A percentile compares a stretch with the other conserved stretches of the same genome.
phyloP scores from a whole-genome alignment of 1,139 yeast species.

The Debaryomyces fabryi region DNA sequence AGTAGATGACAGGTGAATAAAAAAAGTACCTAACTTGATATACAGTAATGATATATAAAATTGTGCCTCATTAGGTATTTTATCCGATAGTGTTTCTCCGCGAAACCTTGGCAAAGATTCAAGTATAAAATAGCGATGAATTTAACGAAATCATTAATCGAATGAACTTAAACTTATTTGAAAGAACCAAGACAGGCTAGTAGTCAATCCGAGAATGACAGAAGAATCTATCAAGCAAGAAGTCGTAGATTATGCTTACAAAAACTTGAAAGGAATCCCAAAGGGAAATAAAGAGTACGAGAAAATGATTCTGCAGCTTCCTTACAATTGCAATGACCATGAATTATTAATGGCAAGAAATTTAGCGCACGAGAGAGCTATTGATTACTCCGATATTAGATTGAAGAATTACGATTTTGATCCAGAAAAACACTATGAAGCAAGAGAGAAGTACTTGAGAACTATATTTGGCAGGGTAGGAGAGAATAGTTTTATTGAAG shows the following conservation, averaged over 20 bases:
- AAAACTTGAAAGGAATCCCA: constrained; percentile 46
- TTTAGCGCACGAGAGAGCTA: constrained; percentile 27
- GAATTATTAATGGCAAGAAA: constrained; percentile 22
- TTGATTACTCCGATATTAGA: constrained; percentile 43
- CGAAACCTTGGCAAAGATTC: not conserved
- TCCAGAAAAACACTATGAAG: constrained; percentile 28
- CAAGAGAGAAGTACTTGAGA: constrained; percentile 38
- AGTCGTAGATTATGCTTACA: constrained; percentile 44
- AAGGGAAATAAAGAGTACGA: constrained; percentile 38
- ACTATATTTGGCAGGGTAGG: constrained; percentile 50
- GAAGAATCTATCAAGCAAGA: constrained; percentile 31
- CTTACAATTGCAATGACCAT: constrained; percentile 26
- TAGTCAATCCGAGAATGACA: not conserved
- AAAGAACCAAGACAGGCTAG: not conserved
- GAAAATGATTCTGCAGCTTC: constrained; percentile 30
- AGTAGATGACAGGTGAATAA: no score
- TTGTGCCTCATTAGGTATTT: not conserved
- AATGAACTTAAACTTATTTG: not conserved
- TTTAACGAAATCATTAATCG: not conserved
- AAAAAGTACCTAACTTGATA: no score
- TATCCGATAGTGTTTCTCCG: not conserved
- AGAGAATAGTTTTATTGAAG: constrained; percentile 45
- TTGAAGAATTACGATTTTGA: constrained; percentile 37
- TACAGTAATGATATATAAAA: no score
- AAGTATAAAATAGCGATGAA: not conserved